Evolutionary conservation across 2,329 filamentous ascomycete species (phyloP), one percentile per base, ranked within the genome.

Genomic region (Pyricularia sp.): DNA sequence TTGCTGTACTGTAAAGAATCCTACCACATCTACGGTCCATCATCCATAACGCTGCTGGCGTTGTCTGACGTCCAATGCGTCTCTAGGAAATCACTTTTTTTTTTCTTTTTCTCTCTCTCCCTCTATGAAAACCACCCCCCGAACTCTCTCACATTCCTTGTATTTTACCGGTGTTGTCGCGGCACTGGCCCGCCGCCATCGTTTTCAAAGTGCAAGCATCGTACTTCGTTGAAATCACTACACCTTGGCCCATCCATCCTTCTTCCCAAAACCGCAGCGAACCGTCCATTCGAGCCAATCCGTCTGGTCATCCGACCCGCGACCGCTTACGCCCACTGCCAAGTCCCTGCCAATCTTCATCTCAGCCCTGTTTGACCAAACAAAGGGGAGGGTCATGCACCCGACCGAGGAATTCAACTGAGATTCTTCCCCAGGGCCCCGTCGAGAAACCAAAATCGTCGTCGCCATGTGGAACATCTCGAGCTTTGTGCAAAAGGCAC

Each of bases 401-500:
- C 23, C 58, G 58, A 61, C 58, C 23, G 58, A 61, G n/a, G 25
- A 26, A 61, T 61, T 26, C 58, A 61, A 23, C 58, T 61, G 58
- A 61, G 58, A 61, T 23, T 61, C 58, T 61, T 61, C 58, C 58
- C 10, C 58, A 26, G 58, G 58, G 25, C 58, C n/a, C 58, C 25
- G 58, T 26, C n/a, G 25, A 61, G 33, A 36, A 36, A 61, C 58
- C 17, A 5, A n/a, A 61, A 61, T 26, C 58, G 58, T 30, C 64
- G 31, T 23, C 65, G 80, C 75, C 79, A 88, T 88, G 85, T 85
- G 88, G 80, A 86, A 84, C 79, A 78, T 88, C 72, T 84, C 91
- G 75, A 94, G 87, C 80, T 90, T 98, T 79, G 93, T 97, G 76
- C 93, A 97, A 81, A 97, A 94, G 86, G 94, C 94, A 73, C 93